Conservation (phyloP, 495 filamentous ascomycete genomes). For the Elaphomyces granulatus region DNA sequence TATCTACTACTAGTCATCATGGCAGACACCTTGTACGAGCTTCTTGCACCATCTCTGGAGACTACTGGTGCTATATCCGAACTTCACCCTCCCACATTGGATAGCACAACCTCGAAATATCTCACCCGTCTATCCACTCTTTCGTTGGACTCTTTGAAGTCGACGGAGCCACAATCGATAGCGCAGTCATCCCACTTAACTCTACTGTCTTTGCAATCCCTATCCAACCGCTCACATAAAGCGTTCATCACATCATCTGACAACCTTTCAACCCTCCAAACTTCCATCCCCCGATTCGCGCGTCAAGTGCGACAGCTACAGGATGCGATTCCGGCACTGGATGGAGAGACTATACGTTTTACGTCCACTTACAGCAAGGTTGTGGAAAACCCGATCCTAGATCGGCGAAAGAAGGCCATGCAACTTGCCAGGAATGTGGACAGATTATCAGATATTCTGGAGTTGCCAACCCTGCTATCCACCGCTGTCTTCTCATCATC, state of each 20-base stretch:
- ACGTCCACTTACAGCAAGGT: conserved; percentile 66
- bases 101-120: conserved; percentile 47
- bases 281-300: conserved; percentile 51
- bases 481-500: conserved; percentile 52
- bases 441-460: conserved; percentile 76
- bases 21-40: conserved; percentile 59
- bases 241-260: conserved; percentile 67
- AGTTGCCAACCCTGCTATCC: conserved; percentile 75
- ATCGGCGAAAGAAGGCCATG: conserved; percentile 64
- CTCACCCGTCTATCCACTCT: conserved; percentile 68
- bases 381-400: conserved; percentile 58
- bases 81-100: conserved; percentile 19
- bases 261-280: conserved; percentile 56
- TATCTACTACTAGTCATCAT: too few species aligned
- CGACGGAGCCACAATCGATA: conserved; percentile 66
- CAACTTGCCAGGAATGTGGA: conserved; percentile 83
- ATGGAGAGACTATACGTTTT: conserved; percentile 64
- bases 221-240: conserved; percentile 87
- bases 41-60: conserved; percentile 51
- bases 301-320: conserved; percentile 49
- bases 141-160: conserved; percentile 54
- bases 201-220: conserved; percentile 71
- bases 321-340: conserved; percentile 60
- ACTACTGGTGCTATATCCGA: conserved; percentile 3
- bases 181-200: conserved; percentile 66